phyloP scores from a whole-genome alignment of 768 basidiomycete species.

The Pisolithus orientalis region DNA sequence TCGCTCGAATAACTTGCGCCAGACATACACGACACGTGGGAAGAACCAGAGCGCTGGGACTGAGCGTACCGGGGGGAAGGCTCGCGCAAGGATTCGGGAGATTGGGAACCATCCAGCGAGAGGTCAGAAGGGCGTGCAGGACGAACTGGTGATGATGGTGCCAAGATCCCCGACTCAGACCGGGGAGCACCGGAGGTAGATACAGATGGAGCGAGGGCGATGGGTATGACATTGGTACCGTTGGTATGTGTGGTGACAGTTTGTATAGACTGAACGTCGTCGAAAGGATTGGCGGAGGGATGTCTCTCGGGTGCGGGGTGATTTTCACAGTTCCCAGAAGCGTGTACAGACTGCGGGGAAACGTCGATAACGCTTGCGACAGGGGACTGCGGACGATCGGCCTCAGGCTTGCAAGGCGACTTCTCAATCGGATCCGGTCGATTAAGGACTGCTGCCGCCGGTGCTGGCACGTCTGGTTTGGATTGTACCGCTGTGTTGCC shows the following conservation, averaged over 20 bases:
- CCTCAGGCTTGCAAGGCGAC: constrained; percentile 28
- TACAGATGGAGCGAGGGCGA: constrained; percentile 68
- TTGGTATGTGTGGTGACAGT: constrained; percentile 68
- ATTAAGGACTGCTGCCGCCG: constrained; percentile 72
- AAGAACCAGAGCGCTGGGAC: constrained; percentile 51
- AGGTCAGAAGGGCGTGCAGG: constrained; percentile 56
- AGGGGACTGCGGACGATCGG: constrained; percentile 21
- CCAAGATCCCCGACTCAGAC: constrained; percentile 23
- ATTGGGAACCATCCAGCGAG: constrained; percentile 55
- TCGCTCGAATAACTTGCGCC: constrained; percentile 73
- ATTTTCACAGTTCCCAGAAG: constrained; percentile 9
- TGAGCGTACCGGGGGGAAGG: constrained; percentile 33
- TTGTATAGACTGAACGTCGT: constrained; percentile 73
- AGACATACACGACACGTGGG: constrained; percentile 67
- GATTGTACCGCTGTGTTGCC: constrained; percentile 30
- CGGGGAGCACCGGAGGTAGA: constrained; percentile 29
- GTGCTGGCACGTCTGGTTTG: constrained; percentile 60
- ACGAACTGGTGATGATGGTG: constrained; percentile 40
- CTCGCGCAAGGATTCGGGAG: constrained; percentile 39
- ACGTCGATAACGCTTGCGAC: constrained; percentile 53
- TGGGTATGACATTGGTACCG: constrained; percentile 82
- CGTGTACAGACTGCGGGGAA: constrained; percentile 43
- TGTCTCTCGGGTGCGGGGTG: constrained; percentile 15
- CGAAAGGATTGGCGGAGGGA: constrained; percentile 59
- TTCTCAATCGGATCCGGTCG: constrained; percentile 80